Percentiles rank a stretch among this genome's conserved stretches.
Evolutionary conservation across 768 basidiomycete genomes (phyloP).

Genomic region (Fistulinella prunicolor): DNA sequence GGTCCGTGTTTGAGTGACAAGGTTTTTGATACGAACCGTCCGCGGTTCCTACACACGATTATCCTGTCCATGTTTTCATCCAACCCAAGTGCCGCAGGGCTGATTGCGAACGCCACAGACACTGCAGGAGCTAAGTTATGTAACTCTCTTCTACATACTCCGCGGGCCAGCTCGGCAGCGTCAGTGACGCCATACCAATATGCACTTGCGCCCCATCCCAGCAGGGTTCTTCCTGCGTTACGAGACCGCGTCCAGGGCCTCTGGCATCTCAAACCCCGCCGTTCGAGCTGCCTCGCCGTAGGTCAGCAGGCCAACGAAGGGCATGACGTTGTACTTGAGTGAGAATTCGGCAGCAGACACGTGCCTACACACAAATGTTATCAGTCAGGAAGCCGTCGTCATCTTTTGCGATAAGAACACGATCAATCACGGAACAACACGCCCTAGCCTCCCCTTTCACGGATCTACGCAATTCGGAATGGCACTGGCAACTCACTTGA

Average conservation of each 20-base stretch:
- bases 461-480: background rate
- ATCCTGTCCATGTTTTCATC: conserved; percentile 1
- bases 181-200: conserved; percentile 15
- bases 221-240: conserved; percentile 3
- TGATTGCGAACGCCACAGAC: conserved; percentile 15
- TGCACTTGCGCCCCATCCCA: background rate
- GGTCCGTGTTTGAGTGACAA: conserved; percentile 15
- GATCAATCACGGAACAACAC: conserved; percentile 18
- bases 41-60: background rate
- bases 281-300: conserved; percentile 70
- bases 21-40: conserved; percentile 19
- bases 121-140: conserved; percentile 12
- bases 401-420: conserved; percentile 12
- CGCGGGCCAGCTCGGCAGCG: conserved; percentile 11
- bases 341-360: conserved; percentile 63
- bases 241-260: conserved; percentile 31
- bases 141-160: conserved; percentile 14
- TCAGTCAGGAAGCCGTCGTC: conserved; percentile 13
- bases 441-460: conserved; percentile 13
- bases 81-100: conserved; percentile 2
- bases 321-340: conserved; percentile 89
- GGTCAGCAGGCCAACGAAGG: conserved; percentile 76
- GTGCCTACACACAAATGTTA: conserved; percentile 44
- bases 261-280: conserved; percentile 35
- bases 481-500: conserved; percentile 55